These are phyloP conservation scores for Didymella pinodella DNA, from an alignment of 2,329 filamentous ascomycete species.

Conservation along the genomic window DNA sequence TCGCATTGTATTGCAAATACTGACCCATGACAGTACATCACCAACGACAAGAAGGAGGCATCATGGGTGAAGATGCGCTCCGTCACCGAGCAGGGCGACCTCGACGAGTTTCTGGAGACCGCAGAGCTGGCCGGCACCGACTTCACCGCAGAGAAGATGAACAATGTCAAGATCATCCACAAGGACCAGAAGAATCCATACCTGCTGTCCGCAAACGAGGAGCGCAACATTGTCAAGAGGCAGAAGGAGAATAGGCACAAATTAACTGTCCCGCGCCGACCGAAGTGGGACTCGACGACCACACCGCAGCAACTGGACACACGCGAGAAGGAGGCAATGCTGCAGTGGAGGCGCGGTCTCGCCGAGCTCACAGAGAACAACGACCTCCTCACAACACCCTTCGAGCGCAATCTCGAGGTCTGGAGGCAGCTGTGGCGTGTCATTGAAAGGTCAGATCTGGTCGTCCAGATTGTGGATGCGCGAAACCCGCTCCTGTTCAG, in stretches of 20 bases:
- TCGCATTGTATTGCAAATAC: slow-evolving; percentile 25
- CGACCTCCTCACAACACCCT: slow-evolving; percentile 95
- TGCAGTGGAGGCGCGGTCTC: slow-evolving; percentile 88
- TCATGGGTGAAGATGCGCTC: slow-evolving; percentile 99
- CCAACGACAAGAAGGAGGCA: slow-evolving; percentile 88
- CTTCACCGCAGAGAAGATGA: slow-evolving; percentile 98
- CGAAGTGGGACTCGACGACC: slow-evolving; percentile 85
- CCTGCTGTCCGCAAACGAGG: slow-evolving; percentile 83
- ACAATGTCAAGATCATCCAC: slow-evolving; percentile 98
- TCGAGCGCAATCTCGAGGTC: slow-evolving; percentile 95
- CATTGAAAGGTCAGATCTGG: slow-evolving; percentile 92
- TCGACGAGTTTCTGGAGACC: slow-evolving; percentile 95
- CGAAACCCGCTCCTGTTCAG: slow-evolving; percentile 93
- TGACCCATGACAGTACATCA: slow-evolving; percentile 72
- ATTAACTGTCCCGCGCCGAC: slow-evolving; percentile 88
- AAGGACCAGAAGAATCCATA: slow-evolving; percentile 96
- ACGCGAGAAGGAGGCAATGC: slow-evolving; percentile 78
- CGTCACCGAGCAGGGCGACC: slow-evolving; percentile 93
- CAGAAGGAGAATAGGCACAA: slow-evolving; percentile 80
- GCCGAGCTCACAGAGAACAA: slow-evolving; percentile 94
- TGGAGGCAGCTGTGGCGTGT: slow-evolving; percentile 99
- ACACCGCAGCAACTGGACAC: slow-evolving; percentile 82
- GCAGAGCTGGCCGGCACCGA: slow-evolving; percentile 98
- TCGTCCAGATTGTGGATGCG: slow-evolving; percentile 98
- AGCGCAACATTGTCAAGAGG: slow-evolving; percentile 78